Conservation (phyloP, 768 basidiomycete species). For the Boletus reticuloceps region DNA sequence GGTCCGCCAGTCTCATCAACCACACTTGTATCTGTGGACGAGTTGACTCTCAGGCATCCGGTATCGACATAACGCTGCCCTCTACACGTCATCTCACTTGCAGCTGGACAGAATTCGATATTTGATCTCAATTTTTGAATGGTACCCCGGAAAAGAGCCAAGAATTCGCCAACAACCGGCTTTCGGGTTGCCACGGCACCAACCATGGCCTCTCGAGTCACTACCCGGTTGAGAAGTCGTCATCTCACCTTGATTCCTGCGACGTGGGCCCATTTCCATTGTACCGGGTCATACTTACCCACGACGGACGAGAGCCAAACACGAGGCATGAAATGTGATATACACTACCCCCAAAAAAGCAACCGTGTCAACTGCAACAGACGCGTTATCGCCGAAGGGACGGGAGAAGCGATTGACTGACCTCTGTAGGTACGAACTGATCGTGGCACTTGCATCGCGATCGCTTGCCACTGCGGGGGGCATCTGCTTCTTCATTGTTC, state of each 20-base stretch:
- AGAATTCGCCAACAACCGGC: background rate
- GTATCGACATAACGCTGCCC: background rate
- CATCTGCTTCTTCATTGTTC: slow-evolving; percentile 18
- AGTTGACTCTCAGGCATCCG: background rate
- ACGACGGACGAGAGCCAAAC: slow-evolving; percentile 4
- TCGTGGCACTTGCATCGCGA: background rate
- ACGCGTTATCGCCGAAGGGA: slow-evolving; percentile 20
- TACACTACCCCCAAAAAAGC: background rate
- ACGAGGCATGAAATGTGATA: slow-evolving; percentile 14
- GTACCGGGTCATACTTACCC: slow-evolving; percentile 15
- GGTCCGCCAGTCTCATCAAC: background rate
- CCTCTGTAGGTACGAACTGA: slow-evolving; percentile 6
- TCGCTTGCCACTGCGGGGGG: slow-evolving; percentile 10
- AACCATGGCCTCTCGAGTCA: slow-evolving; percentile 12
- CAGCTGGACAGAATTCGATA: background rate
- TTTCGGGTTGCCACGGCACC: slow-evolving; percentile 9
- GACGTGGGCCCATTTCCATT: slow-evolving; percentile 3
- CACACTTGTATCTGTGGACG: background rate
- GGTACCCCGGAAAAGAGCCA: background rate
- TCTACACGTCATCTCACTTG: background rate
- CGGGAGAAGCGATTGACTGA: slow-evolving; percentile 13
- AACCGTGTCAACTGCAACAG: background rate
- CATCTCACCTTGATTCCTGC: slow-evolving; percentile 10
- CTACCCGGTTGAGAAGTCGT: slow-evolving; percentile 5
- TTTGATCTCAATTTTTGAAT: background rate